A percentile compares a stretch with the other conserved stretches of the same genome.
These are phyloP conservation scores for Myxozyma kluyveri DNA, from an alignment of 805 yeast species.

Conservation along the genomic window DNA sequence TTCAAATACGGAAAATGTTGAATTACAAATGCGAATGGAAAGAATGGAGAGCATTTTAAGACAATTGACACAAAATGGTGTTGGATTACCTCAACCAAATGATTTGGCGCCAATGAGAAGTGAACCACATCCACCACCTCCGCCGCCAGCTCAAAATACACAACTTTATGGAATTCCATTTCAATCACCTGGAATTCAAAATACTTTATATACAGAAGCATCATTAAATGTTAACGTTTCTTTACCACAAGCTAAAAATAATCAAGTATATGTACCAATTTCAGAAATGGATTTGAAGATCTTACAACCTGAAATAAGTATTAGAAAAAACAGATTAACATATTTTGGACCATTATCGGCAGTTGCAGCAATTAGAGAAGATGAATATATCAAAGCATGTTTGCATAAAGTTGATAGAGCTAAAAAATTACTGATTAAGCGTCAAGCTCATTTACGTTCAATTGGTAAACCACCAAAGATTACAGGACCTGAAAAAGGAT, in stretches of 20 bases:
- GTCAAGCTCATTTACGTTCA: neutral
- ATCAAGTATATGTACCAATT: conserved; percentile 1
- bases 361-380: conserved; percentile 18
- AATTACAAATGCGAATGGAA: conserved; percentile 16
- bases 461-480: neutral
- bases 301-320: conserved; percentile 16
- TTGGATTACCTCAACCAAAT: neutral
- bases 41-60: conserved; percentile 19
- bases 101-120: neutral
- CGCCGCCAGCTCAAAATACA: neutral
- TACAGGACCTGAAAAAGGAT: conserved; percentile 11
- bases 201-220: neutral
- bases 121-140: neutral
- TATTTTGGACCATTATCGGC: conserved; percentile 23
- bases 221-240: neutral
- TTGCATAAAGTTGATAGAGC: conserved; percentile 13
- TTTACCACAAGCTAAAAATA: neutral
- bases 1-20: conserved; percentile 9
- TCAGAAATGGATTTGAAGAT: conserved; percentile 16
- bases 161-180: neutral
- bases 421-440: conserved; percentile 1
- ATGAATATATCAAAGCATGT: conserved; percentile 17
- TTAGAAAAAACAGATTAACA: conserved; percentile 18
- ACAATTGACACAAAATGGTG: conserved; percentile 11
- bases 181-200: neutral